These are phyloP conservation scores for Cutaneotrichosporon arboriforme DNA, from an alignment of 1,284 basidiomycete genomes.

Conservation along the genomic window DNA sequence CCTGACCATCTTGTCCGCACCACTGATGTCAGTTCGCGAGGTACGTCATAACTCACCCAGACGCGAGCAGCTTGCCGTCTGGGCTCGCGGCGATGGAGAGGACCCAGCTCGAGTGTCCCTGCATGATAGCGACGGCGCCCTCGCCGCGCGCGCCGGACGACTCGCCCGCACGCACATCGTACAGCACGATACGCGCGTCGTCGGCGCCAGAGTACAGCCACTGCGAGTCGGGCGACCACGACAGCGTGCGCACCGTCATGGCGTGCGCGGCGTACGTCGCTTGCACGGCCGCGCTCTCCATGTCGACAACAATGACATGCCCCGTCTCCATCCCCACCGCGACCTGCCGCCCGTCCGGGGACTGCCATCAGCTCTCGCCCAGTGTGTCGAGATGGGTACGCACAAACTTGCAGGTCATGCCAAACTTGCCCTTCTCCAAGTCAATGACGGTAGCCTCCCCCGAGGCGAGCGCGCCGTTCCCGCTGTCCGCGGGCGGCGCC, in stretches of 20 bases:
- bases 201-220: slow-evolving; percentile 77
- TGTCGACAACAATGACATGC: slow-evolving; percentile 73
- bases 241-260: slow-evolving; percentile 71
- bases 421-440: slow-evolving; percentile 70
- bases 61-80: slow-evolving; percentile 67
- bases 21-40: slow-evolving; percentile 49
- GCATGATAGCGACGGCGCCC: slow-evolving; percentile 71
- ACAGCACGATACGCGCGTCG: slow-evolving; percentile 76
- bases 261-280: slow-evolving; percentile 75
- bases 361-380: slow-evolving; percentile 52
- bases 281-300: slow-evolving; percentile 59
- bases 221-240: slow-evolving; percentile 75
- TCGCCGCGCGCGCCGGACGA: slow-evolving; percentile 38
- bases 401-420: slow-evolving; percentile 72
- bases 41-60: slow-evolving; percentile 57
- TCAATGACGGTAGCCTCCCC: slow-evolving; percentile 50
- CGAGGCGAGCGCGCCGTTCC: slow-evolving; percentile 53
- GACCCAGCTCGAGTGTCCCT: slow-evolving; percentile 82
- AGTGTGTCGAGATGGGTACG: slow-evolving; percentile 38
- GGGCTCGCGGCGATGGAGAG: slow-evolving; percentile 70
- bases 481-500: slow-evolving; percentile 43
- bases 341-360: slow-evolving; percentile 71
- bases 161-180: slow-evolving; percentile 61
- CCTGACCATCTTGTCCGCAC: slow-evolving; percentile 76
- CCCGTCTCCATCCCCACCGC: slow-evolving; percentile 74